phyloP scores from a whole-genome alignment of 768 basidiomycete genomes.

The Amanita pseudoporphyria region DNA sequence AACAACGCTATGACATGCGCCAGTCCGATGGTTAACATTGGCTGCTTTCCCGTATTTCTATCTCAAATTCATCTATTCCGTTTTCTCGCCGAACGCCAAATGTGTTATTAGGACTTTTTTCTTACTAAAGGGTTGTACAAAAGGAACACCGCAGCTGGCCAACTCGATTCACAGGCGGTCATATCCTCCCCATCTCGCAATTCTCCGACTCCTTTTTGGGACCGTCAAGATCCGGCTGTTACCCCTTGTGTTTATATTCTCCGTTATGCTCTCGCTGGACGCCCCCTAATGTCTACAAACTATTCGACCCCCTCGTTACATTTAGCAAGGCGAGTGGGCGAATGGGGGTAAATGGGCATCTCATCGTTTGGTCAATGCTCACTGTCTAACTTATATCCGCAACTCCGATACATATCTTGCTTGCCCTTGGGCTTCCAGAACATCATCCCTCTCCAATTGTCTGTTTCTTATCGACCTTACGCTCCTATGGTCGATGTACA shows the following conservation, averaged over 20 bases:
- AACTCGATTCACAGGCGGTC: constrained; percentile 6
- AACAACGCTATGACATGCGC: too few species aligned
- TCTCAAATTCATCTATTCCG: constrained; percentile 9
- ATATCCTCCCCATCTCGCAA: neutral
- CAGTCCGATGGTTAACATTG: neutral
- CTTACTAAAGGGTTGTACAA: constrained; percentile 5
- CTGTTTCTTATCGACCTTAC: neutral
- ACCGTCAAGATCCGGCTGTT: constrained; percentile 5
- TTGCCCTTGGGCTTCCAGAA: neutral
- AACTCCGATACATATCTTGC: constrained; percentile 4
- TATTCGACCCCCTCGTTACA: constrained; percentile 6
- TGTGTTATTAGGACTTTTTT: constrained; percentile 7
- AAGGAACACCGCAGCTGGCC: constrained; percentile 5
- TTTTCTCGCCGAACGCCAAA: constrained; percentile 3
- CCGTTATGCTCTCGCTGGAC: constrained; percentile 5
- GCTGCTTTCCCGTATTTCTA: neutral
- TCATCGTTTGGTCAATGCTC: constrained; percentile 8
- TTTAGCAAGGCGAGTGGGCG: constrained; percentile 8
- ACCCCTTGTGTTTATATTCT: constrained; percentile 5
- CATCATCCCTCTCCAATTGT: neutral
- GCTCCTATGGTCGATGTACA: neutral
- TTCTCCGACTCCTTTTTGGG: constrained; percentile 1
- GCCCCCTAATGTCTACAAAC: neutral
- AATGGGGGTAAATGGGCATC: constrained; percentile 5
- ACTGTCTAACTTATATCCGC: constrained; percentile 8